These are phyloP conservation scores for Handroanthus guayacan DNA, from an alignment of 257 asterid genomes.

Conservation along the genomic window DNA sequence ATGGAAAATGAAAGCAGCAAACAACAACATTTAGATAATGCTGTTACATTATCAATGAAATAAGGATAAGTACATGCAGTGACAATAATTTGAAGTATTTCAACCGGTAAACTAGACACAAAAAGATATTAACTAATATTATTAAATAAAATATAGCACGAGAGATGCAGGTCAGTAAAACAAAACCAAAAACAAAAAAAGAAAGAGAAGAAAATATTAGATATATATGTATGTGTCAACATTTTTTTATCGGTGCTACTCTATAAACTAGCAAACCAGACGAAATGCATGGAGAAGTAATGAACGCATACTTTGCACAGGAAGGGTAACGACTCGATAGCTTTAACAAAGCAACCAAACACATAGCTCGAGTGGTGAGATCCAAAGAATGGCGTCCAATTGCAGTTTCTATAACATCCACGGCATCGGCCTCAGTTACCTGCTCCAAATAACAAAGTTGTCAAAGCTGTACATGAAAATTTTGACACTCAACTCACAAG, in stretches of 20 bases:
- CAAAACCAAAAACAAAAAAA: constrained; percentile 22
- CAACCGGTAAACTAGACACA: constrained; percentile 20
- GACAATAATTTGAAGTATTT: not conserved
- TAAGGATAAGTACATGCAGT: constrained; percentile 8
- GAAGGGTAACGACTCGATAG: constrained; percentile 91
- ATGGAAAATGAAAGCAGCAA: constrained; percentile 21
- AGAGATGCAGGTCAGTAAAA: constrained; percentile 29
- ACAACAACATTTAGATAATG: not conserved
- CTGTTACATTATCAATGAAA: not conserved
- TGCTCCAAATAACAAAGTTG: constrained; percentile 50
- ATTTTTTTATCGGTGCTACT: constrained; percentile 14
- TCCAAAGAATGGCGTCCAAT: constrained; percentile 66
- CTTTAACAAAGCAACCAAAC: constrained; percentile 88
- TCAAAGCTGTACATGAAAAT: constrained; percentile 24
- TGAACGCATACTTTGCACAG: constrained; percentile 73
- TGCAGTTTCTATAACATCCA: constrained; percentile 84
- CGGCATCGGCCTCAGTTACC: constrained; percentile 94
- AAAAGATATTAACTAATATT: constrained; percentile 11
- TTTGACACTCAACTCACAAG: constrained; percentile 23
- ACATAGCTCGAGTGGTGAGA: constrained; percentile 89
- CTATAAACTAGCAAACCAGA: constrained; percentile 16
- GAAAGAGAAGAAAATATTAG: not conserved
- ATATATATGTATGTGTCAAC: not conserved
- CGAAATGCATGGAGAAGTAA: constrained; percentile 30
- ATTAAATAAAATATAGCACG: constrained; percentile 11